A percentile compares a stretch with the other conserved stretches of the same genome.
These are phyloP conservation scores for Vigna trinervia DNA, from an alignment of 306 rosid genomes.

Conservation along the genomic window DNA sequence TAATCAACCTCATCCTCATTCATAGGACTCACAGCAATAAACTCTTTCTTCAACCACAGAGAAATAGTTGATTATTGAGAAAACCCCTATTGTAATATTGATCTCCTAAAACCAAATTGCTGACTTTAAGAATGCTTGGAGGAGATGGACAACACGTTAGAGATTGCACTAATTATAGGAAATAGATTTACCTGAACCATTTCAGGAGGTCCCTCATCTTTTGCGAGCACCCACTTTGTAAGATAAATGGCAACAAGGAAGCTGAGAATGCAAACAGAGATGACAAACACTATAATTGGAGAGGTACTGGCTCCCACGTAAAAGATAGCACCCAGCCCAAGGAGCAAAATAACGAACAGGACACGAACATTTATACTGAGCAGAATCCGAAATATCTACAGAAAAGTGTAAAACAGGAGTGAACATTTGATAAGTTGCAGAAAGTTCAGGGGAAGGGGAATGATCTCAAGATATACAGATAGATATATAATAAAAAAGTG, in stretches of 20 bases:
- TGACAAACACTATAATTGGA: slow-evolving; percentile 87
- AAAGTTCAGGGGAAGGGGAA: no score
- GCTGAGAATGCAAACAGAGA: slow-evolving; percentile 87
- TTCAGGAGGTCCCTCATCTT: slow-evolving; percentile 99
- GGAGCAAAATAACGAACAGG: slow-evolving; percentile 65
- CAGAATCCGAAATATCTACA: slow-evolving; percentile 85
- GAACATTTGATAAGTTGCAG: slow-evolving; percentile 1
- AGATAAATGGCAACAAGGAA: slow-evolving; percentile 80
- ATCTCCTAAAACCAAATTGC: slow-evolving; percentile 19
- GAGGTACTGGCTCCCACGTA: slow-evolving; percentile 90
- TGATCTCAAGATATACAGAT: not conserved
- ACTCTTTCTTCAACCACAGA: not conserved
- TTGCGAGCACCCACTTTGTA: slow-evolving; percentile 93
- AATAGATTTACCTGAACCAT: slow-evolving; percentile 86
- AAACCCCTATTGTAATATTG: not conserved
- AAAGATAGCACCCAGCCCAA: slow-evolving; percentile 78
- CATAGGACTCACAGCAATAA: no score
- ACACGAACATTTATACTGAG: slow-evolving; percentile 78
- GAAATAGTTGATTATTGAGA: not conserved
- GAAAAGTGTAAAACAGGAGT: slow-evolving; percentile 22
- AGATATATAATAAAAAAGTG: not conserved
- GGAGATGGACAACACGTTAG: not conserved
- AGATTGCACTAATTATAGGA: slow-evolving; percentile 25
- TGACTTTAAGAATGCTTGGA: not conserved
- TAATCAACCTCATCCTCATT: slow-evolving; percentile 6